Conservation (phyloP, 2,329 filamentous ascomycete species). For the Aspergillus hiratsukae region DNA sequence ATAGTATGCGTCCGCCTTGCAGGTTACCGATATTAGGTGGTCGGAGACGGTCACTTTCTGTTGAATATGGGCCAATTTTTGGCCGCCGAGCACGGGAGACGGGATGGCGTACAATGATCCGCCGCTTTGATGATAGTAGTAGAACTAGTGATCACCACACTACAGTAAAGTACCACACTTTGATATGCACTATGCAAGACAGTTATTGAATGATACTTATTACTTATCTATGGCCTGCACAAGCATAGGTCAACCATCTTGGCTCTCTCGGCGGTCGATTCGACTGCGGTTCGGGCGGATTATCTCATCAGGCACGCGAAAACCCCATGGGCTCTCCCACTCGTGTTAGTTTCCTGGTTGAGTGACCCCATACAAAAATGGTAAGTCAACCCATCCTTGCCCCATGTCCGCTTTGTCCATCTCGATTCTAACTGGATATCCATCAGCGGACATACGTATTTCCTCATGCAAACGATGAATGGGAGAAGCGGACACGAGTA, state of each 20-base stretch:
- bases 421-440: neutral
- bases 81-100: too few relatives aligned
- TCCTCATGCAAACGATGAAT: conserved; percentile 1
- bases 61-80: neutral
- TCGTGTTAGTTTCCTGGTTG: conserved; percentile 5
- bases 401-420: neutral
- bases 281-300: neutral
- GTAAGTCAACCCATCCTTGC: conserved; percentile 5
- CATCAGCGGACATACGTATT: neutral
- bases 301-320: conserved; percentile 1
- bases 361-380: neutral
- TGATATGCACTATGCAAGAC: neutral
- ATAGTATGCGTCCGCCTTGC: conserved; percentile 4
- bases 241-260: neutral
- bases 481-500: conserved; percentile 1
- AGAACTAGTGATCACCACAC: too few relatives aligned
- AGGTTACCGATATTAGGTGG: conserved; percentile 5
- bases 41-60: conserved; percentile 1
- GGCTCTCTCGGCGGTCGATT: neutral
- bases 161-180: too few relatives aligned
- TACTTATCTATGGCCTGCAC: neutral
- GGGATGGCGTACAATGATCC: too few relatives aligned
- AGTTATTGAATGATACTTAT: neutral
- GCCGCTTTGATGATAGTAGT: too few relatives aligned
- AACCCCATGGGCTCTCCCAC: conserved; percentile 4